Conservation (phyloP, 257 asterid species). For the Scutellaria barbata region DNA sequence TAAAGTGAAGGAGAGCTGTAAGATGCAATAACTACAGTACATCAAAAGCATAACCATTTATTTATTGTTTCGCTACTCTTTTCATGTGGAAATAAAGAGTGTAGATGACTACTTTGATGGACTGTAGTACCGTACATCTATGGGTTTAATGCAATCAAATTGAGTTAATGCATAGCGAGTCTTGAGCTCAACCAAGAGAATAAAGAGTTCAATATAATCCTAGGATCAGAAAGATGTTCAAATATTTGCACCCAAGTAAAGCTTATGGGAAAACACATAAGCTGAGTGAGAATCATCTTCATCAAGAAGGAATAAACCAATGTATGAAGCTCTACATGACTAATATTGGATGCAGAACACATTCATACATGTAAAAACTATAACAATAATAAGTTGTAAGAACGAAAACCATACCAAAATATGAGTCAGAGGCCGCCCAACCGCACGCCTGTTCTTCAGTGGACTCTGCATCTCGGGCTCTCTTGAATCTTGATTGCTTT, state of each 20-base stretch:
- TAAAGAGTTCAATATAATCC: too few relatives aligned
- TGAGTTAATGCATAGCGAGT: too few relatives aligned
- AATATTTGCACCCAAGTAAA: too few relatives aligned
- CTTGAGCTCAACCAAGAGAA: too few relatives aligned
- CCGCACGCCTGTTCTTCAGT: not conserved
- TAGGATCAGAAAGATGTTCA: too few relatives aligned
- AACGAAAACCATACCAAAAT: not conserved
- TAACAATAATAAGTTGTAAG: not conserved
- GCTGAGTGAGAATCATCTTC: too few relatives aligned
- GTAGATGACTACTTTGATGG: constrained; percentile 1
- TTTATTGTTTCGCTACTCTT: not conserved
- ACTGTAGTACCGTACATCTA: not conserved
- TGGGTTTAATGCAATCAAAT: too few relatives aligned
- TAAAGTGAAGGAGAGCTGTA: not conserved
- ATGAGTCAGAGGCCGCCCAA: not conserved
- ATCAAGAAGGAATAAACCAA: too few relatives aligned
- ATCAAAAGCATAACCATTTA: not conserved
- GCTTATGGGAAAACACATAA: too few relatives aligned
- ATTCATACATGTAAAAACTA: too few relatives aligned
- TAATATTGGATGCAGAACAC: too few relatives aligned
- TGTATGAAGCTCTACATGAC: too few relatives aligned
- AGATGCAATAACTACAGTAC: constrained; percentile 5
- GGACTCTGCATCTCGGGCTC: not conserved
- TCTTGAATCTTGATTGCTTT: not conserved
- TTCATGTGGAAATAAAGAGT: not conserved